These are phyloP conservation scores for Petasospora rhodanensis DNA, from an alignment of 1,139 yeast species.

Conservation along the genomic window DNA sequence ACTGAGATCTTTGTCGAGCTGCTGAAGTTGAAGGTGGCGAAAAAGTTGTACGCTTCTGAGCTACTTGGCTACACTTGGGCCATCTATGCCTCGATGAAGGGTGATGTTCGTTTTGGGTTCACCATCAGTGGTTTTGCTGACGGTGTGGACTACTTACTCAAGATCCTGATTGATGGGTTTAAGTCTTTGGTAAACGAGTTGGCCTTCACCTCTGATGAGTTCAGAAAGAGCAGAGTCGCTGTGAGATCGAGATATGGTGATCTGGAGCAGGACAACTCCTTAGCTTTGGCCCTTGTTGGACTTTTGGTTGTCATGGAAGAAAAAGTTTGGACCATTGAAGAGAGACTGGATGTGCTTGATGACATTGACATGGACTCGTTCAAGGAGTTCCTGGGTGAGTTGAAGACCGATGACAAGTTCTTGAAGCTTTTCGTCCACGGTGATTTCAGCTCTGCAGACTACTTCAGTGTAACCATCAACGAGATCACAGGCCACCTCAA, in stretches of 20 bases:
- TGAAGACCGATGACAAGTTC: conserved; percentile 28
- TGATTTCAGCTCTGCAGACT: conserved; percentile 30
- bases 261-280: conserved; percentile 36
- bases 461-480: conserved; percentile 12
- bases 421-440: conserved; percentile 48
- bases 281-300: conserved; percentile 42
- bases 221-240: conserved; percentile 40
- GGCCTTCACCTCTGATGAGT: conserved; percentile 29
- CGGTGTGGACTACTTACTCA: conserved; percentile 29
- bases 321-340: conserved; percentile 45
- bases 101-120: conserved; percentile 45
- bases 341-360: conserved; percentile 52
- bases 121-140: conserved; percentile 45
- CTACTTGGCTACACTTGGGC: conserved; percentile 52
- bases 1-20: conserved; percentile 49
- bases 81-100: conserved; percentile 44
- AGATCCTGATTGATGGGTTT: conserved; percentile 26
- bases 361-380: conserved; percentile 45
- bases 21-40: conserved; percentile 36
- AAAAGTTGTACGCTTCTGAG: conserved; percentile 45
- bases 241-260: conserved; percentile 41
- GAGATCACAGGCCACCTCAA: conserved; percentile 23
- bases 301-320: conserved; percentile 49
- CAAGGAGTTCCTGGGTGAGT: conserved; percentile 23
- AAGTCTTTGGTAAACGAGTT: conserved; percentile 6